Percentiles rank a stretch among this genome's conserved stretches.
Evolutionary conservation across 352 stramenopile genomes (phyloP).

Genomic region (Globisporangium irregulare): DNA sequence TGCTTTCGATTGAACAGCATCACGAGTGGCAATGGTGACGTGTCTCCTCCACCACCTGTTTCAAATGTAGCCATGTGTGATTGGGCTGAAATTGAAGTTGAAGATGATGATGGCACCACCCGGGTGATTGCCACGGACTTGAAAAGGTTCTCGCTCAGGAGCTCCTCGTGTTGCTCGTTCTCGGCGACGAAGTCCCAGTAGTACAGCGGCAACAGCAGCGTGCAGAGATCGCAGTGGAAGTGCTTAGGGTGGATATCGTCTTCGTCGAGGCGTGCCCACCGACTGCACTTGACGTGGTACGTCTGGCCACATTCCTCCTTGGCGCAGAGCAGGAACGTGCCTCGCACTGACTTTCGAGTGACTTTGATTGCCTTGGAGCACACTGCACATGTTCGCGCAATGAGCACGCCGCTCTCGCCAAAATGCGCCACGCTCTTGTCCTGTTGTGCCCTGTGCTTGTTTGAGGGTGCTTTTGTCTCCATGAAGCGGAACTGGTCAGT

Average conservation of each 20-base stretch:
- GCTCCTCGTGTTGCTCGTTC: conserved; percentile 26
- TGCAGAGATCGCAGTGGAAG: conserved; percentile 55
- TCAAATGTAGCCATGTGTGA: conserved; percentile 1
- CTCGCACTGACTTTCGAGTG: conserved; percentile 19
- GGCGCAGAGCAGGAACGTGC: conserved; percentile 39
- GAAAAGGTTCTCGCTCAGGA: conserved; percentile 55
- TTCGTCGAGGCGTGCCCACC: conserved; percentile 41
- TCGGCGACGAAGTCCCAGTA: conserved; percentile 73
- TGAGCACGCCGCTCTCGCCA: conserved; percentile 49
- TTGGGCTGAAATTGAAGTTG: background rate
- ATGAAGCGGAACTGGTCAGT: conserved; percentile 41
- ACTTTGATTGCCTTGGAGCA: conserved; percentile 53
- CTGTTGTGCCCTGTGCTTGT: conserved; percentile 9
- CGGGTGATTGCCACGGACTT: conserved; percentile 33
- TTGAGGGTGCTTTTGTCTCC: conserved; percentile 12
- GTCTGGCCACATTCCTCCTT: conserved; percentile 52
- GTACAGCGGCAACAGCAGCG: conserved; percentile 28
- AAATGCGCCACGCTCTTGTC: conserved; percentile 48
- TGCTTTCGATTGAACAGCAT: conserved; percentile 40
- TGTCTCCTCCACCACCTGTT: conserved; percentile 2
- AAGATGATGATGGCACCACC: background rate
- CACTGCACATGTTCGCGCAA: conserved; percentile 44
- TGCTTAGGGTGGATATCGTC: conserved; percentile 20
- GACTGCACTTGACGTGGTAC: conserved; percentile 66
- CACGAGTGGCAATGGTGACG: conserved; percentile 12